Base-by-base conservation (phyloP, 306 rosid species). In the Ammopiptanthus mongolicus region DNA sequence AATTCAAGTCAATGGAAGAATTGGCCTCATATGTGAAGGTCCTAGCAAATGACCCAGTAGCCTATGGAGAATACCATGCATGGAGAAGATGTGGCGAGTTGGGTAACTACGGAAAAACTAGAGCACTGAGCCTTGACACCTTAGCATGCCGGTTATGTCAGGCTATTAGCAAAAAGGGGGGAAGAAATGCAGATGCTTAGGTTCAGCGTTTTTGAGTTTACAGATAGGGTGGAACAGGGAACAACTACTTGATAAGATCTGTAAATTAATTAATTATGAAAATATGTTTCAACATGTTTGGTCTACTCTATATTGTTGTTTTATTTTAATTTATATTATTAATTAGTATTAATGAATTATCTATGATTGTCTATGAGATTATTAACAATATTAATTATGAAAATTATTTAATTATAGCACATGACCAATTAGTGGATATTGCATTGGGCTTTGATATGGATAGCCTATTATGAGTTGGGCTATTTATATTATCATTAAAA, bases 21-120 rank as follows among this genome's bases (percentile, higher is more conserved):
- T 77, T 95, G 88, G 99, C 97, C 56, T 87, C 93, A 10, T 87
- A 86, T 56, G 97, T 92, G 46, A 87, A 85, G 80, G 56, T 80
- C 12, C 83, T 95, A 5, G 97, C 99, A 2, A 81, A 88, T 72
- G 93, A 95, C 25, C 96, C 97, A 0, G 88, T 86, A 15, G 97
- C 97, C 22, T 92, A 92, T 80, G 97, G 97, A 10, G 96, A 95
- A 78, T 95, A 87, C 87, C 97, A 95, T 57, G 99, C 93, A 28
- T 95, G 99, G 99, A 85, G 99, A 87, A 80, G 99, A 85, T 95
- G 97, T 1, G 92, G 98, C 3, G 82, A 84, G 0, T 34, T 90
- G 10, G 92, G 90, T 25, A 92, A 85, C 81, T 95, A 95, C 21
- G 64, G 81, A 14, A 90, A 83, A 77, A 89, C 97, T 15, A 91